These are phyloP conservation scores for Tulasnella sp. DNA, from an alignment of 768 basidiomycete species.

Conservation along the genomic window DNA sequence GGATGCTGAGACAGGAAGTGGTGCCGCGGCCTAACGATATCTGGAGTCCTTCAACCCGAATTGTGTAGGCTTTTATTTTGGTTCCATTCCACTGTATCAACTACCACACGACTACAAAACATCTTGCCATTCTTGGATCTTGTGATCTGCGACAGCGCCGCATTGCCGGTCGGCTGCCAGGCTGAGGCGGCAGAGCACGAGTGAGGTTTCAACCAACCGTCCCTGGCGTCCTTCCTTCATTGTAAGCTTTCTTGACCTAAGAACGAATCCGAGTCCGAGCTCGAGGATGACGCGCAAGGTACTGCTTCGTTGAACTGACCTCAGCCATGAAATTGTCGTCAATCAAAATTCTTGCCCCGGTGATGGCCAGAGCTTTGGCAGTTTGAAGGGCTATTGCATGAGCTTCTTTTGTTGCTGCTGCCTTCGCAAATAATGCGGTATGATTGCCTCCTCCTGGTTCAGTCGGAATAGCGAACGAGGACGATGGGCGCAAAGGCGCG, in stretches of 20 bases:
- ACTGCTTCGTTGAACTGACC: constrained; percentile 33
- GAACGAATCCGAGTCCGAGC: no score
- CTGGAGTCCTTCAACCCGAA: no score
- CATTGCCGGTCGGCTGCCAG: no score
- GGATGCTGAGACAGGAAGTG: neutral
- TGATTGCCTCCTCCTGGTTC: constrained; percentile 67
- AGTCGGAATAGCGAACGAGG: constrained; percentile 62
- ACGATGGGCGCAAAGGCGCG: neutral
- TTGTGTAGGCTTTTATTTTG: neutral
- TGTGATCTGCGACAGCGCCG: neutral
- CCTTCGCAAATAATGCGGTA: constrained; percentile 55
- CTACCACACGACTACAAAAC: neutral
- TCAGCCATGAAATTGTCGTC: constrained; percentile 56
- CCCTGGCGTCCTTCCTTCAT: constrained; percentile 3
- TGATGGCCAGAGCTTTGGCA: constrained; percentile 62
- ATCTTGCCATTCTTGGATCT: no score
- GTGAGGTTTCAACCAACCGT: neutral
- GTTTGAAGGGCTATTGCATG: constrained; percentile 62
- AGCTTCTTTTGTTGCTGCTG: constrained; percentile 52
- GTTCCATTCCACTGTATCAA: neutral
- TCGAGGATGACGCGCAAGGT: neutral
- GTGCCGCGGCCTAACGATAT: neutral
- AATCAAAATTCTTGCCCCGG: constrained; percentile 59
- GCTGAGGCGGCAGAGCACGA: no score
- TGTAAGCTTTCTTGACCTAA: constrained; percentile 6